These are phyloP conservation scores for Actinidia chinensis DNA, from an alignment of 179 eudicot genomes.

Conservation along the genomic window DNA sequence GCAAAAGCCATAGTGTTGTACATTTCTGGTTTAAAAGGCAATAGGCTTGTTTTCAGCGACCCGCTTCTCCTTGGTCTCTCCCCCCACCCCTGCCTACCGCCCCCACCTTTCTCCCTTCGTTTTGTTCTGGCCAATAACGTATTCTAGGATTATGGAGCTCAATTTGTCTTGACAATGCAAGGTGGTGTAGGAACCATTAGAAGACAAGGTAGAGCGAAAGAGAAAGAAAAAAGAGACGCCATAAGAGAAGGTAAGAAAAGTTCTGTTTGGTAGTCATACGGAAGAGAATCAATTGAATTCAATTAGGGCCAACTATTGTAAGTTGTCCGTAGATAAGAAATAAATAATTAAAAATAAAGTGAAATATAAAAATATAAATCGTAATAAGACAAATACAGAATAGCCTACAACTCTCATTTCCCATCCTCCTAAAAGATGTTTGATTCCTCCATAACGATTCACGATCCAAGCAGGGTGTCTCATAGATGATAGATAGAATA, in stretches of 20 bases:
- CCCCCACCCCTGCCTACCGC: not conserved
- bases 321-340: not conserved
- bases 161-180: not conserved
- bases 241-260: not conserved
- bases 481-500: not conserved
- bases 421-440: not conserved
- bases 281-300: not conserved
- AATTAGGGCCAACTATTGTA: not conserved
- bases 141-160: not conserved
- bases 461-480: conserved; percentile 1
- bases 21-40: not conserved
- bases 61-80: not conserved
- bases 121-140: not conserved
- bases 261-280: not conserved
- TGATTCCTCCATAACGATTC: not conserved
- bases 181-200: not conserved
- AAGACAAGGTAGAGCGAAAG: not conserved
- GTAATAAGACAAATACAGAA: not conserved
- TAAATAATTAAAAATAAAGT: not conserved
- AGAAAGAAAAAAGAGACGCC: not conserved
- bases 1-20: not conserved
- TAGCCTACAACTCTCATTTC: not conserved
- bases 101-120: no score
- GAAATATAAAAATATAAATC: not conserved
- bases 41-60: not conserved